These are phyloP conservation scores for Neurospora sp. DNA, from an alignment of 495 filamentous ascomycete genomes.

Conservation along the genomic window DNA sequence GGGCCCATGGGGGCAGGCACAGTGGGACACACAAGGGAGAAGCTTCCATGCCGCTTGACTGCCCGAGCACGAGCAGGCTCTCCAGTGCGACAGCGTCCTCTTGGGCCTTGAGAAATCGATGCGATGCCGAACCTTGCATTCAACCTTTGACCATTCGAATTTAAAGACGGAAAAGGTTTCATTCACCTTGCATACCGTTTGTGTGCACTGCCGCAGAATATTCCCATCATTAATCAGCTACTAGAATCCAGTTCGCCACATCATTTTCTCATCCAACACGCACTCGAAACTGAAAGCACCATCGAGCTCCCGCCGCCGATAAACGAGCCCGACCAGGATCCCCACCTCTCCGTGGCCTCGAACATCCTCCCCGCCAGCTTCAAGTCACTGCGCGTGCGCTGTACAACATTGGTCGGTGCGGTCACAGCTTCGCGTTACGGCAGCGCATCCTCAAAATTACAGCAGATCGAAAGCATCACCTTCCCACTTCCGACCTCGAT, in stretches of 20 bases:
- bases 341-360: background rate
- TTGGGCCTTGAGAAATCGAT: background rate
- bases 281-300: background rate
- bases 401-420: background rate
- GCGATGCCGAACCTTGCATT: background rate
- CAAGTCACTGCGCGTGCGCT: background rate
- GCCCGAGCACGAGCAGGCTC: background rate
- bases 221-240: background rate
- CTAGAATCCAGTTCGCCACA: background rate
- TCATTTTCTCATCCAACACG: background rate
- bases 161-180: background rate
- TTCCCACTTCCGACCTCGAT: background rate
- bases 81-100: background rate
- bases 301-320: background rate
- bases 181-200: background rate
- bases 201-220: background rate
- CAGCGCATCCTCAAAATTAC: background rate
- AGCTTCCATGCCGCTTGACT: background rate
- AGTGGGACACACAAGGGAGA: background rate
- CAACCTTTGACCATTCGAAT: background rate
- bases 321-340: background rate
- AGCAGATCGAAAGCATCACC: background rate
- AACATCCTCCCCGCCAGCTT: background rate
- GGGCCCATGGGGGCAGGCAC: background rate
- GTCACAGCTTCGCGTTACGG: background rate